Base-by-base conservation (phyloP, 192 early-diverging fungal genomes). In the Geranomyces michiganensis region DNA sequence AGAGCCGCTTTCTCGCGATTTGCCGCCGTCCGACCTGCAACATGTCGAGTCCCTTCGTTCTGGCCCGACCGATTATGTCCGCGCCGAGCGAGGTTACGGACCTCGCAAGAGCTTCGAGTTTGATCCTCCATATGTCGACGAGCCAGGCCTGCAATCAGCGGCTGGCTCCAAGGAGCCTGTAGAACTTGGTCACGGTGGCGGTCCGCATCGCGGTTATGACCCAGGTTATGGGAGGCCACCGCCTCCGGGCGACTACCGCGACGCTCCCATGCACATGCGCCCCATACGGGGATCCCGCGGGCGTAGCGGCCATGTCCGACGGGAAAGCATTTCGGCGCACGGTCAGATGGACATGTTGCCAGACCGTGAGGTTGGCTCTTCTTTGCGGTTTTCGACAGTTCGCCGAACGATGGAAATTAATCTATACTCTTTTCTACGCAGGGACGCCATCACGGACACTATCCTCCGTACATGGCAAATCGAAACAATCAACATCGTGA, bases 101-200 rank as follows among this genome's bases (percentile, higher is more conserved):
- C 4, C 24, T n/a, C 51, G 51, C 19, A 53, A 26, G 17, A 53
- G 51, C 51, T 60, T 60, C 17, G 58, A 60, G 17, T 60, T 60
- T 60, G 58, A 60, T 41, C 36, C 36, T 41, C 5, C 36, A 41
- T 41, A 41, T 41, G 36, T 10, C 36, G 36, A 41, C 36, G 36
- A 41, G 36, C 36, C 36, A 41, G 10, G 36, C 36, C 36, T 41
- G 24, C 58, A 60, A 29, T 33, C 17, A 19, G 58, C 7, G 30
- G 58, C 17, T 24, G 56, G 26, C 26, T 26, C 56, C 29, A 60
- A 33, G 8, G 58, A 60, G 6, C 8, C 17, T 19, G 5, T 31
- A 8, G 58, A 60, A 29, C 19, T 60, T 33, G 58, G 58, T 32
- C 58, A 60, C 8, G 29, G 17, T 9, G 29, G 27, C 5, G 17